Percentiles rank a stretch among this genome's conserved stretches.
These are phyloP conservation scores for Entomortierella lignicola DNA, from an alignment of 192 early-diverging fungal species.

Conservation along the genomic window DNA sequence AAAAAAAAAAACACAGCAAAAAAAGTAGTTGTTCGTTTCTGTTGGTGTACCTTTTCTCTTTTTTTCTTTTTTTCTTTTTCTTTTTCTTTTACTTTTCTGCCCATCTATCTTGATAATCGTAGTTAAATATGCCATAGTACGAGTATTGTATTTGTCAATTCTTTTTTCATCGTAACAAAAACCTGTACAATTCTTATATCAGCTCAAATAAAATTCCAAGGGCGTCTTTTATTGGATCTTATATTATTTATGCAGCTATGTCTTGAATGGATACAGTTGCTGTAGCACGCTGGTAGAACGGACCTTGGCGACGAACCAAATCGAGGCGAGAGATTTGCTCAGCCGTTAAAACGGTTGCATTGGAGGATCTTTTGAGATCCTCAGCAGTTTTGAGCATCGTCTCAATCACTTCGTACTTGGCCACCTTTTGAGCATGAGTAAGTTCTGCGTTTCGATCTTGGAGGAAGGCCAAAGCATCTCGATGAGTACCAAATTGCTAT, in stretches of 20 bases:
- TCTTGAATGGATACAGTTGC: slow-evolving; percentile 41
- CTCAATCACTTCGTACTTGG: slow-evolving; percentile 32
- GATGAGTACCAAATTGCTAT: slow-evolving; percentile 26
- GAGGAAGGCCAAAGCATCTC: slow-evolving; percentile 29
- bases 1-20: slow-evolving; percentile 4
- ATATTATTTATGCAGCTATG: slow-evolving; percentile 22
- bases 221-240: slow-evolving; percentile 8
- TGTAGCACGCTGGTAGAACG: slow-evolving; percentile 40
- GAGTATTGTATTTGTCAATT: slow-evolving; percentile 4
- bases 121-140: too few species aligned
- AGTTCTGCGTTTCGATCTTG: slow-evolving; percentile 27
- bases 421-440: slow-evolving; percentile 45
- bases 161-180: neutral
- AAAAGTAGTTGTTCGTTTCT: slow-evolving; percentile 4
- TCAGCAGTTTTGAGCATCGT: slow-evolving; percentile 27
- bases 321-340: slow-evolving; percentile 46
- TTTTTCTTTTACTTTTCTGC: slow-evolving; percentile 1
- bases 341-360: slow-evolving; percentile 3
- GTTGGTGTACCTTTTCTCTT: slow-evolving; percentile 49
- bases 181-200: too few species aligned
- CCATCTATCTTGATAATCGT: slow-evolving; percentile 7
- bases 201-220: neutral
- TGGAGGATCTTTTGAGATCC: neutral
- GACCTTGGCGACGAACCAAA: slow-evolving; percentile 35
- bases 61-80: slow-evolving; percentile 16